These are phyloP conservation scores for Saturnispora saitoi DNA, from an alignment of 805 yeast species.

Conservation along the genomic window DNA sequence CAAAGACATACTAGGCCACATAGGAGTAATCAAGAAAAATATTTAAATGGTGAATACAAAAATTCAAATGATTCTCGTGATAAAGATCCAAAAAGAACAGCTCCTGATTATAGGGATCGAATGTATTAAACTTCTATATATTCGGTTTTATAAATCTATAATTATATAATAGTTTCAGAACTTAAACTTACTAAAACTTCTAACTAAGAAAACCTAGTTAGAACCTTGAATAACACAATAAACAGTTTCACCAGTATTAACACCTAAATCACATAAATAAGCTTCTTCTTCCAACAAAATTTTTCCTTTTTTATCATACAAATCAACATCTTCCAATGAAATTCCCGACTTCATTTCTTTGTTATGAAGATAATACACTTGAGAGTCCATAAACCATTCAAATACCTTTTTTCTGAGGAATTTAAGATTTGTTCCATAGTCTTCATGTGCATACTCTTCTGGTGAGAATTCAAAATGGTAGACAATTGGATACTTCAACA, in stretches of 20 bases:
- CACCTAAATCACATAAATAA: conserved; percentile 42
- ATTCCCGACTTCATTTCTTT: conserved; percentile 12
- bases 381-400: conserved; percentile 42
- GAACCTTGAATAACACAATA: conserved; percentile 26
- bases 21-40: too few species aligned
- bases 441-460: conserved; percentile 68
- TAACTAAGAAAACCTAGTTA: too few species aligned
- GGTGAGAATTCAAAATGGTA: conserved; percentile 78
- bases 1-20: not conserved
- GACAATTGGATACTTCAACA: conserved; percentile 32
- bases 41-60: too few species aligned
- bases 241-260: conserved; percentile 45
- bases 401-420: conserved; percentile 52
- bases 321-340: conserved; percentile 25
- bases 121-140: not conserved
- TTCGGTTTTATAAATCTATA: not conserved
- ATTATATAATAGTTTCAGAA: too few species aligned
- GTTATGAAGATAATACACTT: conserved; percentile 21
- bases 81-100: conserved; percentile 1
- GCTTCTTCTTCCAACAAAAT: conserved; percentile 33
- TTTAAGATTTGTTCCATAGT: conserved; percentile 58
- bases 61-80: conserved; percentile 3
- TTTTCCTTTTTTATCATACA: conserved; percentile 29
- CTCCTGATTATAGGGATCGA: conserved; percentile 5
- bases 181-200: too few species aligned